Conservation (phyloP, 2,329 filamentous ascomycete species). For the Calonectria leucothoes region DNA sequence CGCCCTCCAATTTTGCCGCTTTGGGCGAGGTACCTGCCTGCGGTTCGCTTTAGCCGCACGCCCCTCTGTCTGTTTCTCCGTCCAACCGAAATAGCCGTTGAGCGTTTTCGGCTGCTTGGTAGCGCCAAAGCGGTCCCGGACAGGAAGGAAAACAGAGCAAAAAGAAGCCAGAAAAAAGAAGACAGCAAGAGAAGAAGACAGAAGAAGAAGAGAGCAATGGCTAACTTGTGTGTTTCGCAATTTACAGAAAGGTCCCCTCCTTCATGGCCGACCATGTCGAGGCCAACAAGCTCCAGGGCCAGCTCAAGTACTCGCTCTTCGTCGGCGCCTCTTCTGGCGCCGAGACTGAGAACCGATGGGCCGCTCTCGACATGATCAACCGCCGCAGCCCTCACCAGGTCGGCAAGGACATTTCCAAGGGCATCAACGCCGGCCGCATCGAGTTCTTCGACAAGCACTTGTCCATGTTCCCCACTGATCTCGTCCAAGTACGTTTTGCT, state of each 20-base stretch:
- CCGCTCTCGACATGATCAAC: constrained; percentile 90
- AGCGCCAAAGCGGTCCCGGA: neutral
- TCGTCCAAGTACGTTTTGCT: constrained; percentile 76
- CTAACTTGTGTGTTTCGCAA: constrained; percentile 23
- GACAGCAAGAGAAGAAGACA: neutral
- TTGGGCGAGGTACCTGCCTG: neutral
- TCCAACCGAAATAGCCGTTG: neutral
- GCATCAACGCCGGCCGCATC: constrained; percentile 89
- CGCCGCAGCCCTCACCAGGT: constrained; percentile 87
- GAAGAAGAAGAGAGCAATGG: too few relatives aligned
- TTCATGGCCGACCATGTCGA: constrained; percentile 91
- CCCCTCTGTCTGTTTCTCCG: neutral
- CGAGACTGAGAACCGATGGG: constrained; percentile 93
- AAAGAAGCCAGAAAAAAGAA: neutral
- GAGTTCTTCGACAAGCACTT: constrained; percentile 95
- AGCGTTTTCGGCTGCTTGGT: neutral
- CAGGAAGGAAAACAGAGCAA: neutral
- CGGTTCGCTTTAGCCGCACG: neutral
- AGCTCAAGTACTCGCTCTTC: constrained; percentile 88
- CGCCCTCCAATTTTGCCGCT: constrained; percentile 5
- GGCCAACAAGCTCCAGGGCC: constrained; percentile 83
- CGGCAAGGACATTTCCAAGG: constrained; percentile 89
- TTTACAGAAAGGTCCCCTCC: constrained; percentile 80
- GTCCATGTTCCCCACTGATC: constrained; percentile 89
- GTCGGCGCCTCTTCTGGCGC: constrained; percentile 91